Evolutionary conservation across 805 yeast species (phyloP), one percentile per base, ranked within the genome.

Genomic region (Yarrowia porcina): DNA sequence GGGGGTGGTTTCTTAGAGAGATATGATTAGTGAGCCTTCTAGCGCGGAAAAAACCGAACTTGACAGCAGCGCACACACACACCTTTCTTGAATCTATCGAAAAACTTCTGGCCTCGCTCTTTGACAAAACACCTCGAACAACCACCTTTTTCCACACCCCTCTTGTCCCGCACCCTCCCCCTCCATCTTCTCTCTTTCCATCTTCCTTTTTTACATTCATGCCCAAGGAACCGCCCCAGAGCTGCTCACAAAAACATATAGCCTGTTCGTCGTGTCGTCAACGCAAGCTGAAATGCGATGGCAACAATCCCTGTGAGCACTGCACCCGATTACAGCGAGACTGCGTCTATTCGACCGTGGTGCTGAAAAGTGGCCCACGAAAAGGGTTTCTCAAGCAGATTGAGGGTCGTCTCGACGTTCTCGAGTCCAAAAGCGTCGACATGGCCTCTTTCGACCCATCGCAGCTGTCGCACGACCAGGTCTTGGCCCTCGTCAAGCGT

Each of bases 231-330:
- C 20, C 38, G 15, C 28, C 38, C 39, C 35, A 27, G 11, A 45
- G 36, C 36, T 45, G 52, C 21, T 20, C 39, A 7, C 38, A 49
- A 11, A 49, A 49, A 32, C 56, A 49, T 33, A 49, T 49, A 32
- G 56, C 56, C 18, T 49, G 56, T 18, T 32, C 56, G 39, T 32
- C 39, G 39, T 49, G 56, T 21, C 56, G 56, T n/a, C 56, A 49
- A 49, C 56, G 56, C 56, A 49, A 49, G 56, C 39, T 49, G 20
- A 49, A 33, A 21, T 49, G 56, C 30, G 39, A 49, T 25, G 56
- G 56, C 27, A 21, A 21, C 28, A 32, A 28, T 11, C 56, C 56
- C 30, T 49, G 56, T n/a, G 56, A 49, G 11, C 56, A 49, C 30
- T 49, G 56, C 56, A 49, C 56, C 30, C 38, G 56, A 1, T 17